These are phyloP conservation scores for Sparassis latifolia DNA, from an alignment of 1,284 basidiomycete species.

Conservation along the genomic window DNA sequence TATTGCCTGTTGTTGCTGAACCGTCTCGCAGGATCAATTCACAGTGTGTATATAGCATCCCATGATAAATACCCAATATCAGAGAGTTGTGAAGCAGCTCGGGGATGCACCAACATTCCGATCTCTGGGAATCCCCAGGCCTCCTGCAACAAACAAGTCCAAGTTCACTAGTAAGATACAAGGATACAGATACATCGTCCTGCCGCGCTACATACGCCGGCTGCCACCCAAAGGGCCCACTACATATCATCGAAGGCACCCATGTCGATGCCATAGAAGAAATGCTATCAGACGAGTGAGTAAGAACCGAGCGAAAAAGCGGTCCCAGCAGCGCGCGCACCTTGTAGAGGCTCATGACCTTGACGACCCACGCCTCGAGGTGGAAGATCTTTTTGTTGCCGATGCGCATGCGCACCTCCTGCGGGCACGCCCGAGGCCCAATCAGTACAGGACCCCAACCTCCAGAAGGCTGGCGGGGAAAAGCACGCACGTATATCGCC, in stretches of 20 bases:
- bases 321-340: conserved; percentile 27
- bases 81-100: too few relatives aligned
- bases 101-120: too few relatives aligned
- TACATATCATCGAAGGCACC: conserved; percentile 43
- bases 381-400: conserved; percentile 96
- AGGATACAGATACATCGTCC: too few relatives aligned
- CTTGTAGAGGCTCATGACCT: conserved; percentile 78
- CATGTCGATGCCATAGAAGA: conserved; percentile 56
- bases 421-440: background rate
- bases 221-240: too few relatives aligned
- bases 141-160: too few relatives aligned
- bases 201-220: too few relatives aligned
- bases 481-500: conserved; percentile 80
- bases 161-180: too few relatives aligned
- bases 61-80: too few relatives aligned
- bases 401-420: conserved; percentile 88
- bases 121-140: too few relatives aligned
- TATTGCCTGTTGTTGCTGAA: too few relatives aligned
- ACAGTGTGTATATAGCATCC: too few relatives aligned
- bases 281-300: conserved; percentile 30
- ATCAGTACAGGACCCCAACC: background rate
- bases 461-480: background rate
- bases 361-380: conserved; percentile 88
- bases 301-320: background rate
- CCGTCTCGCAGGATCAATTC: too few relatives aligned